phyloP scores from a whole-genome alignment of 108 stramenopile species.

The Fragilaria crotonensis region DNA sequence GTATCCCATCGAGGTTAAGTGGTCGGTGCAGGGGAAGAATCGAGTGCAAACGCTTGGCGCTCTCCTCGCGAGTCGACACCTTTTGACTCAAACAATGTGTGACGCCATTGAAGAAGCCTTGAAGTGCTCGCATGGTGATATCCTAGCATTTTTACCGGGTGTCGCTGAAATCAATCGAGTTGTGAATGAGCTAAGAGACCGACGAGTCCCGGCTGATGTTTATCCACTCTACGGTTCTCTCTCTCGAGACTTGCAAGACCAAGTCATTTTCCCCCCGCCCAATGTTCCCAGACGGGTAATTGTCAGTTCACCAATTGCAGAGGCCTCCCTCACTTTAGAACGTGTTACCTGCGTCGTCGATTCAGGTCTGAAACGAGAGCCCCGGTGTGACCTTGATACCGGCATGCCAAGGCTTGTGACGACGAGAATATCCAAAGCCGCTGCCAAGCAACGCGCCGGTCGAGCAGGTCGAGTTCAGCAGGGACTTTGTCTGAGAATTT shows the following conservation, averaged over 20 bases:
- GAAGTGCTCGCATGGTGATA: constrained; percentile 51
- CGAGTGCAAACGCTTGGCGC: constrained; percentile 37
- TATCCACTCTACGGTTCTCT: constrained; percentile 67
- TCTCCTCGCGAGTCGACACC: constrained; percentile 23
- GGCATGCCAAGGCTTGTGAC: constrained; percentile 68
- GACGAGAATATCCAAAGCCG: constrained; percentile 46
- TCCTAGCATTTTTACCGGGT: constrained; percentile 81
- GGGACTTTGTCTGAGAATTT: constrained; percentile 74
- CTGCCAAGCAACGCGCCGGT: constrained; percentile 73
- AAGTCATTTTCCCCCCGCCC: constrained; percentile 35
- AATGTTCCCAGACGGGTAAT: constrained; percentile 60
- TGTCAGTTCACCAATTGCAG: constrained; percentile 76
- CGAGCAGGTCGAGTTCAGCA: constrained; percentile 76
- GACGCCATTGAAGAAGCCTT: constrained; percentile 40
- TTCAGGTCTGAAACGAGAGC: constrained; percentile 65
- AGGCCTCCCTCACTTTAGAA: constrained; percentile 80
- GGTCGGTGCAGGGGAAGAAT: constrained; percentile 26
- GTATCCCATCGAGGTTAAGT: constrained; percentile 42
- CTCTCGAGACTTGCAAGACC: constrained; percentile 58
- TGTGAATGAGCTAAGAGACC: constrained; percentile 32
- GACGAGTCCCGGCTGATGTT: constrained; percentile 30
- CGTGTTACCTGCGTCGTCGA: constrained; percentile 75
- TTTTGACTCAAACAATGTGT: constrained; percentile 23
- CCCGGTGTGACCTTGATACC: constrained; percentile 61
- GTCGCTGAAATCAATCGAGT: constrained; percentile 69